phyloP scores from a whole-genome alignment of 495 filamentous ascomycete species.

The Geopyxis carbonaria region DNA sequence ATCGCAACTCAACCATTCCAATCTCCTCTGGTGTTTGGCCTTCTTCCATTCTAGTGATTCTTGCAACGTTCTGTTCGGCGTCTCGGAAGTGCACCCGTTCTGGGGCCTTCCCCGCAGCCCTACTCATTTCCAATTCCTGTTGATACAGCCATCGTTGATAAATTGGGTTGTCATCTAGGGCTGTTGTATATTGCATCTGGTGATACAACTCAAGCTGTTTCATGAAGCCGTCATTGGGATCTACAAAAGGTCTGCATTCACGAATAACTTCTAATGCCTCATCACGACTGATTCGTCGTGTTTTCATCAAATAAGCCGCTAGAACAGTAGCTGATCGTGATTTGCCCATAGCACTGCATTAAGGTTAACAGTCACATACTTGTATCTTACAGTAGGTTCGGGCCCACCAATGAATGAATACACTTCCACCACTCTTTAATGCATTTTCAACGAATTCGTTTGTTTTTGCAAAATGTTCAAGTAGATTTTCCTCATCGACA shows the following conservation, averaged over 20 bases:
- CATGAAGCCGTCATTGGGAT: slow-evolving; percentile 83
- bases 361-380: not conserved
- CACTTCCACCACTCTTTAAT: slow-evolving; percentile 45
- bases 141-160: slow-evolving; percentile 86
- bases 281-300: slow-evolving; percentile 34
- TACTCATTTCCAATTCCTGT: slow-evolving; percentile 55
- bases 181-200: slow-evolving; percentile 45
- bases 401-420: slow-evolving; percentile 58
- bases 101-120: slow-evolving; percentile 53
- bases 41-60: slow-evolving; percentile 23
- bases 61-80: slow-evolving; percentile 30
- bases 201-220: slow-evolving; percentile 72
- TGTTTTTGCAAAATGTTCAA: slow-evolving; percentile 58
- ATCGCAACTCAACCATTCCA: slow-evolving; percentile 31
- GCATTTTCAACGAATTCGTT: slow-evolving; percentile 70
- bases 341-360: slow-evolving; percentile 83
- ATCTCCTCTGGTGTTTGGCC: slow-evolving; percentile 23
- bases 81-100: slow-evolving; percentile 71
- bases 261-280: slow-evolving; percentile 47
- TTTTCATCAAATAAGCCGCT: slow-evolving; percentile 71
- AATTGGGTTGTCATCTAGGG: slow-evolving; percentile 44
- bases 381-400: slow-evolving; percentile 2
- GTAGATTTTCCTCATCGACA: slow-evolving; percentile 65
- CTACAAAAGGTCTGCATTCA: slow-evolving; percentile 50
- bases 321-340: slow-evolving; percentile 74